phyloP scores from a whole-genome alignment of 208 protist genomes.

The Leishmania tarentolae region DNA sequence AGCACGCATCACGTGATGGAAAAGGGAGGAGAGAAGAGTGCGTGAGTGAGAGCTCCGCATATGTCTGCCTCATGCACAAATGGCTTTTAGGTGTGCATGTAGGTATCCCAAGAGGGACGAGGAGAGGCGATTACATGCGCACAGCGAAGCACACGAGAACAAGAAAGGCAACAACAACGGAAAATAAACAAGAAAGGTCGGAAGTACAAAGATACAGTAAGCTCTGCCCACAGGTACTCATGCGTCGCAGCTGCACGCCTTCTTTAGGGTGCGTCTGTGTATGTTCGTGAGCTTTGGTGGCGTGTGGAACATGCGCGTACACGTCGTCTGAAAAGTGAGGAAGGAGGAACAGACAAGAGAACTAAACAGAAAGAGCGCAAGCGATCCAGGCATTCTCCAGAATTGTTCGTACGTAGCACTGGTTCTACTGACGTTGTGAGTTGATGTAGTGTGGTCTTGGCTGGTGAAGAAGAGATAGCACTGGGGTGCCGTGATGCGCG shows the following conservation, averaged over 20 bases:
- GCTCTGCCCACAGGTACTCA: not conserved
- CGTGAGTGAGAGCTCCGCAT: not conserved
- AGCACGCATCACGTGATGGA: not conserved
- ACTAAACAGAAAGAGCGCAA: not conserved
- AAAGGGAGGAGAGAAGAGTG: not conserved
- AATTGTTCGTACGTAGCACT: not conserved
- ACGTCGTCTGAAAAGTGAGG: not conserved
- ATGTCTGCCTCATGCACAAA: not conserved
- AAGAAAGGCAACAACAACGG: not conserved
- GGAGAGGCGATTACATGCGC: not conserved
- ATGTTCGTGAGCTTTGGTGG: not conserved
- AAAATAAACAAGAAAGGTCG: not conserved
- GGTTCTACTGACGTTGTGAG: not conserved
- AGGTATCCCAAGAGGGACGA: not conserved
- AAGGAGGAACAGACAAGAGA: not conserved
- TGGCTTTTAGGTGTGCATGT: not conserved
- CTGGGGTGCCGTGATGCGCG: not conserved
- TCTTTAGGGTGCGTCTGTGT: not conserved
- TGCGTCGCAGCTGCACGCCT: not conserved
- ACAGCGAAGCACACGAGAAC: not conserved
- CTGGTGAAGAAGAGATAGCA: too few species aligned
- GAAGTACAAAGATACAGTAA: constrained; percentile 2
- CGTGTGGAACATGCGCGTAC: too few species aligned
- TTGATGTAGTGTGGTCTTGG: too few species aligned
- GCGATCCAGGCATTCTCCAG: not conserved